A percentile compares a stretch with the other conserved stretches of the same genome.
phyloP scores from a whole-genome alignment of 1,284 basidiomycete species.

The Ceratobasidium papillatum region DNA sequence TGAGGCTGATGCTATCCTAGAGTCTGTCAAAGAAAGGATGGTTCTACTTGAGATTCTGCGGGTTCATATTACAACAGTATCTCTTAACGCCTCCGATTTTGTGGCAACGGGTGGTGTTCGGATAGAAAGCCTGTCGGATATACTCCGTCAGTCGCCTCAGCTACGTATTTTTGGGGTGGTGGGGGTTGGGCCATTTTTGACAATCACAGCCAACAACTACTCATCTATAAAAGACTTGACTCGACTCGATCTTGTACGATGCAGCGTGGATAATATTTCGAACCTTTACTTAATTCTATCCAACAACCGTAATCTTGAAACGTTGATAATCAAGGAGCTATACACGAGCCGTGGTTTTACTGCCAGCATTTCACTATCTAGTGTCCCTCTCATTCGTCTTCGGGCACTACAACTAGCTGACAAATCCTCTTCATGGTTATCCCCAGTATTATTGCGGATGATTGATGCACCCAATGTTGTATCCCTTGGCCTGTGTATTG shows the following conservation, averaged over 20 bases:
- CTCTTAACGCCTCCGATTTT: not conserved
- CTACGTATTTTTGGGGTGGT: not conserved
- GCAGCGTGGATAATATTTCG: too few species aligned
- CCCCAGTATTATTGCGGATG: not conserved
- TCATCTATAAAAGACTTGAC: not conserved
- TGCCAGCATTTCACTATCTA: too few species aligned
- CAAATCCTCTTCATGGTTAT: not conserved
- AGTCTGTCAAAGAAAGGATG: not conserved
- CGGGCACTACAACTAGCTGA: not conserved
- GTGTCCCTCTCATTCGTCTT: not conserved
- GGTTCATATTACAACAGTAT: not conserved
- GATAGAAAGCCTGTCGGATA: not conserved
- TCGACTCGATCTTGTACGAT: not conserved
- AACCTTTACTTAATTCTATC: not conserved
- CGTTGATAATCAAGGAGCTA: not conserved
- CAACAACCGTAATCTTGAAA: not conserved
- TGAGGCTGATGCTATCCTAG: not conserved
- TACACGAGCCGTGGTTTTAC: too few species aligned
- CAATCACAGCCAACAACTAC: not conserved
- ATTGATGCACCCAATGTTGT: conserved; percentile 4
- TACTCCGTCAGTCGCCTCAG: not conserved
- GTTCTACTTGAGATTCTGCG: not conserved
- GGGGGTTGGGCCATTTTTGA: not conserved
- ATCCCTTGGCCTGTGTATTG: not conserved
- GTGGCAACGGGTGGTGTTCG: not conserved